Percentiles rank a stretch among this genome's conserved stretches.
Conservation (phyloP, 139 green algal genomes). For the Spirogloea muscicola region DNA sequence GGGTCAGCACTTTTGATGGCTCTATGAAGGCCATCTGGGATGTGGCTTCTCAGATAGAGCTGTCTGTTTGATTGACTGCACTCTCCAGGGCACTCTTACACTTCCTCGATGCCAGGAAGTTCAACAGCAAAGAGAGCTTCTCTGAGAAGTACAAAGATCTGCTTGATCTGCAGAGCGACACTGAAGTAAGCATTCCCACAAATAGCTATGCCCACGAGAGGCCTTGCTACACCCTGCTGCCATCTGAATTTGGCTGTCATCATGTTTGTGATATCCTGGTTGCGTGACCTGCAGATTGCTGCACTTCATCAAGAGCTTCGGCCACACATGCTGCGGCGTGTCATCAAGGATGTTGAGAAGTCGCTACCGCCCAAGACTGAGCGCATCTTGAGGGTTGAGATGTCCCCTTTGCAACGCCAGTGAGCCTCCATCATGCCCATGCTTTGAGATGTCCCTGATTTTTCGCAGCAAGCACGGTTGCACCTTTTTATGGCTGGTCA, state of each 20-base stretch:
- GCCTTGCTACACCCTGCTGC: too few species aligned
- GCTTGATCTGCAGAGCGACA: constrained; percentile 31
- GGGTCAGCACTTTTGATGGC: too few species aligned
- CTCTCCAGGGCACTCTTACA: constrained; percentile 66
- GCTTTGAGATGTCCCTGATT: too few species aligned
- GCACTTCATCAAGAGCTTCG: constrained; percentile 74
- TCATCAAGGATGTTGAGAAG: constrained; percentile 91
- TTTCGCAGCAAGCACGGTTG: too few species aligned
- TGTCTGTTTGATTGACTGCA: too few species aligned
- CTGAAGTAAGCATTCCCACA: constrained; percentile 29
- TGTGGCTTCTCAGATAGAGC: too few species aligned
- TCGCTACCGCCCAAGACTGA: constrained; percentile 86
- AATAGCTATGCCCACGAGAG: too few species aligned
- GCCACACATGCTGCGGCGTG: constrained; percentile 81
- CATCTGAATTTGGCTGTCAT: too few species aligned
- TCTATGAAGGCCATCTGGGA: too few species aligned
- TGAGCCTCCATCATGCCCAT: too few species aligned
- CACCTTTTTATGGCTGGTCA: too few species aligned
- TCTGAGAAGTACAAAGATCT: constrained; percentile 33
- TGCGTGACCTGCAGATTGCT: constrained; percentile 38
- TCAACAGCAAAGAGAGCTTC: constrained; percentile 67
- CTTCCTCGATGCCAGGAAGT: constrained; percentile 80
- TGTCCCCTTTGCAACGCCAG: constrained; percentile 88
- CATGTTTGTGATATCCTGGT: too few species aligned
- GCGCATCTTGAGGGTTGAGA: constrained; percentile 82